phyloP scores from a whole-genome alignment of 306 rosid species.

The Cucumis melo region DNA sequence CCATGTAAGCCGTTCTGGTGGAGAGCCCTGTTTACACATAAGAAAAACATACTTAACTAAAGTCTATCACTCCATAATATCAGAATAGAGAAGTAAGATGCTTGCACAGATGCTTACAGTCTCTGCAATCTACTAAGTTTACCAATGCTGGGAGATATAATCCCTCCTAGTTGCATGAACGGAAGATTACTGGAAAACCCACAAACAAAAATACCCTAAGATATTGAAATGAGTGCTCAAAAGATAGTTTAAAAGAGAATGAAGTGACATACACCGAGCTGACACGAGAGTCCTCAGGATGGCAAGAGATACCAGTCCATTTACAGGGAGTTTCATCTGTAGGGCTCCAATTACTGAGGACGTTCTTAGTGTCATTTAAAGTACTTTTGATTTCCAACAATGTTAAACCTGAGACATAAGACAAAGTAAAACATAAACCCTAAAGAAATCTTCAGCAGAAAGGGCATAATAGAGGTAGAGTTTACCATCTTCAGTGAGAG shows the following conservation, averaged over 20 bases:
- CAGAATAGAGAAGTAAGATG: not conserved
- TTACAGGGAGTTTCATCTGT: slow-evolving; percentile 69
- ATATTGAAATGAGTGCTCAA: not conserved
- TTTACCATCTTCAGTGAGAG: slow-evolving; percentile 77
- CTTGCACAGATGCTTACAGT: slow-evolving; percentile 42
- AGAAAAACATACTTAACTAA: not conserved
- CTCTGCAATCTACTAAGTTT: slow-evolving; percentile 82
- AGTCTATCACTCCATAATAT: not conserved
- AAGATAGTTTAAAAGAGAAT: not conserved
- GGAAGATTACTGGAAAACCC: slow-evolving; percentile 65
- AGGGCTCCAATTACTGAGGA: slow-evolving; percentile 62
- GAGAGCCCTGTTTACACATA: slow-evolving; percentile 58
- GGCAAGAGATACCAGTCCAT: slow-evolving; percentile 90
- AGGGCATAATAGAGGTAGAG: not conserved
- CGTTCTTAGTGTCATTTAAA: slow-evolving; percentile 57
- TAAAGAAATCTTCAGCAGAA: not conserved
- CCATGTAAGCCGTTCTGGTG: slow-evolving; percentile 94
- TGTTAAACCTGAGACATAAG: slow-evolving; percentile 38
- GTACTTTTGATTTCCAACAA: slow-evolving; percentile 63
- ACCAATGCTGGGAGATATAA: slow-evolving; percentile 85
- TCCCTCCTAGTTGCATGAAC: slow-evolving; percentile 77
- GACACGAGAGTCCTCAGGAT: slow-evolving; percentile 61
- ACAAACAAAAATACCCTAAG: slow-evolving; percentile 1
- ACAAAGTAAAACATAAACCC: not conserved
- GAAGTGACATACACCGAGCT: slow-evolving; percentile 46